Evolutionary conservation across 129 eudicot genomes (phyloP).

Genomic region (Gnaphalium uliginosum): DNA sequence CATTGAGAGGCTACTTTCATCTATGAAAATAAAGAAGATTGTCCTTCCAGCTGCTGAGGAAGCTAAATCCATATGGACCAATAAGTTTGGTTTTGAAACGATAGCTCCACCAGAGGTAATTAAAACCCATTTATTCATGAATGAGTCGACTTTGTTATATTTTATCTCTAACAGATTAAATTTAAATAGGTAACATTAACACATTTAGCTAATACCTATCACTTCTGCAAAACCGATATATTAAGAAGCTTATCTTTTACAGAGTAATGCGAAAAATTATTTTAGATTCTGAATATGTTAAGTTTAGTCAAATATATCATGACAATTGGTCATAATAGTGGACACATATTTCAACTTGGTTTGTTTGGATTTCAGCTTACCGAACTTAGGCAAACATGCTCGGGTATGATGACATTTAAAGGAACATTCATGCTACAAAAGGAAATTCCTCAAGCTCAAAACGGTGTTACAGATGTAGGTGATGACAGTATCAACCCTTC

Average conservation of each 20-base stretch:
- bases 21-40: slow-evolving; percentile 58
- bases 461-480: slow-evolving; percentile 29
- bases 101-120: slow-evolving; percentile 54
- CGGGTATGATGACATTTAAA: slow-evolving; percentile 70
- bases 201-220: background rate
- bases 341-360: background rate
- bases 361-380: slow-evolving; percentile 51
- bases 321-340: background rate
- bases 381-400: slow-evolving; percentile 52
- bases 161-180: background rate
- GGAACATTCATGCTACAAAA: slow-evolving; percentile 88
- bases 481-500: slow-evolving; percentile 26
- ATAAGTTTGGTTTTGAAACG: slow-evolving; percentile 66
- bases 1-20: slow-evolving; percentile 76
- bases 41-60: slow-evolving; percentile 95
- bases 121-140: background rate
- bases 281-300: background rate
- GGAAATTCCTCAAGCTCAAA: slow-evolving; percentile 47
- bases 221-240: background rate
- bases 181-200: background rate
- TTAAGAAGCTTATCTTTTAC: background rate
- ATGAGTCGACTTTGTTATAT: background rate
- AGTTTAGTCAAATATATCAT: background rate
- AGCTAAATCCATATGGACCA: slow-evolving; percentile 83
- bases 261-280: background rate